A percentile compares a stretch with the other conserved stretches of the same genome.
phyloP scores from a whole-genome alignment of 768 basidiomycete genomes.

The Pulveroboletus ravenelii region DNA sequence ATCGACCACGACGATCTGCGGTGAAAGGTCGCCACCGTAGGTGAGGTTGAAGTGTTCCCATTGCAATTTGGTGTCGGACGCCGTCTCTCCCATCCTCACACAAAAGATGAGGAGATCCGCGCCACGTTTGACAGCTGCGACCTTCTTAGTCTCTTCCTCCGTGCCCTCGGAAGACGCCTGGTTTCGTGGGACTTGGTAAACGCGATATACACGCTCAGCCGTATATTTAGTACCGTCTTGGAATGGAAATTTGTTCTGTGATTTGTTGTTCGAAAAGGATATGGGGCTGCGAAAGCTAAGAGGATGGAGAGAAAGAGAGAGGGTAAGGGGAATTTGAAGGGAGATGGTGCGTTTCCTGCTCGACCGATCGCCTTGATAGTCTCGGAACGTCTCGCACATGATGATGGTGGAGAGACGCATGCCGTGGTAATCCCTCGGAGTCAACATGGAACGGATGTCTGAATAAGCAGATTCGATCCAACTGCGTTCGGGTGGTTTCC shows the following conservation, averaged over 20 bases:
- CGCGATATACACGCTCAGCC: conserved; percentile 12
- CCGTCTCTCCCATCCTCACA: conserved; percentile 4
- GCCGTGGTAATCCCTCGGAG: conserved; percentile 4
- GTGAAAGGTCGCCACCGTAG: conserved; percentile 26
- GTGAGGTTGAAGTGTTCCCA: conserved; percentile 26
- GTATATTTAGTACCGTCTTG: conserved; percentile 8
- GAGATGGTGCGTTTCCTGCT: conserved; percentile 20
- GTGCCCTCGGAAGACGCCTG: not conserved
- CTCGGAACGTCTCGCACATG: conserved; percentile 19
- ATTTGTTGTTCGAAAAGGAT: conserved; percentile 13
- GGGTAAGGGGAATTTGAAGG: conserved; percentile 20
- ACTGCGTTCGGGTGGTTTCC: conserved; percentile 26
- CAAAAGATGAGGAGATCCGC: conserved; percentile 28
- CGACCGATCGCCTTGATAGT: not conserved
- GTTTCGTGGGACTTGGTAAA: conserved; percentile 20
- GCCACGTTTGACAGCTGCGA: conserved; percentile 15
- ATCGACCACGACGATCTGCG: conserved; percentile 21
- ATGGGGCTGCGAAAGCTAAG: conserved; percentile 23
- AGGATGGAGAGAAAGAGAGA: conserved; percentile 9
- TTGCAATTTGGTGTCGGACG: conserved; percentile 11
- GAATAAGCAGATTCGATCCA: conserved; percentile 25
- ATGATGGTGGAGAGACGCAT: conserved; percentile 18
- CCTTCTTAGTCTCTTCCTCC: conserved; percentile 8
- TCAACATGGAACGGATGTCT: conserved; percentile 24
- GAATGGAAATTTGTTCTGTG: conserved; percentile 20